phyloP scores from a whole-genome alignment of 768 basidiomycete genomes.

The Boletus subparvulus region DNA sequence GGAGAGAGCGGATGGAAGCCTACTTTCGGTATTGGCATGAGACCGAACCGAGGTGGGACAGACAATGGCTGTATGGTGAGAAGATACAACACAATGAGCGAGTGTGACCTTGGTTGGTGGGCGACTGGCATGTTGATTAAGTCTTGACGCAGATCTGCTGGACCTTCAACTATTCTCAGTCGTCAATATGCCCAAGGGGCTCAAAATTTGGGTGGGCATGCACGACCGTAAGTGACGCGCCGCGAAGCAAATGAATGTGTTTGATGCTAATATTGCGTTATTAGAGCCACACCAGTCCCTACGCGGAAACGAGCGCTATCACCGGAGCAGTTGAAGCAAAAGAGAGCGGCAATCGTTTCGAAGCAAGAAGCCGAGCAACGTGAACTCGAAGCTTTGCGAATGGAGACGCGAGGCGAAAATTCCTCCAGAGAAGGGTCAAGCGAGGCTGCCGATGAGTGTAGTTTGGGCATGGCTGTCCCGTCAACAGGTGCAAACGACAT shows the following conservation, averaged over 20 bases:
- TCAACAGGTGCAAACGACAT: neutral
- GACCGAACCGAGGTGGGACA: conserved; percentile 22
- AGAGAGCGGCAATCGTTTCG: conserved; percentile 8
- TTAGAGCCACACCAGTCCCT: neutral
- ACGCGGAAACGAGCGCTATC: neutral
- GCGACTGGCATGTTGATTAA: too few species aligned
- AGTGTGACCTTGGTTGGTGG: neutral
- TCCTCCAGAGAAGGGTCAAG: neutral
- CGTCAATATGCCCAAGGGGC: neutral
- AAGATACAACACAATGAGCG: neutral
- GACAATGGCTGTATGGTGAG: conserved; percentile 26
- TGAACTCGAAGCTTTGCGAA: conserved; percentile 4
- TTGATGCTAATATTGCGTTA: neutral
- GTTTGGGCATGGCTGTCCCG: neutral
- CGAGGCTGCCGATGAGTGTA: neutral
- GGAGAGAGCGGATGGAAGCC: conserved; percentile 28
- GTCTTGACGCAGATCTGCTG: neutral
- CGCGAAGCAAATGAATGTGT: neutral
- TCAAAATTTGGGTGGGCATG: neutral
- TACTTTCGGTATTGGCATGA: conserved; percentile 32
- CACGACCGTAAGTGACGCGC: conserved; percentile 4
- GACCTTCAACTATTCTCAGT: conserved; percentile 1
- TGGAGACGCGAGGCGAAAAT: neutral
- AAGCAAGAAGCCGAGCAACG: conserved; percentile 16
- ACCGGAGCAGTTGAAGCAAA: conserved; percentile 5